Evolutionary conservation across 306 rosid genomes (phyloP), one percentile per base, ranked within the genome.

Genomic region (Medicago lupulina): DNA sequence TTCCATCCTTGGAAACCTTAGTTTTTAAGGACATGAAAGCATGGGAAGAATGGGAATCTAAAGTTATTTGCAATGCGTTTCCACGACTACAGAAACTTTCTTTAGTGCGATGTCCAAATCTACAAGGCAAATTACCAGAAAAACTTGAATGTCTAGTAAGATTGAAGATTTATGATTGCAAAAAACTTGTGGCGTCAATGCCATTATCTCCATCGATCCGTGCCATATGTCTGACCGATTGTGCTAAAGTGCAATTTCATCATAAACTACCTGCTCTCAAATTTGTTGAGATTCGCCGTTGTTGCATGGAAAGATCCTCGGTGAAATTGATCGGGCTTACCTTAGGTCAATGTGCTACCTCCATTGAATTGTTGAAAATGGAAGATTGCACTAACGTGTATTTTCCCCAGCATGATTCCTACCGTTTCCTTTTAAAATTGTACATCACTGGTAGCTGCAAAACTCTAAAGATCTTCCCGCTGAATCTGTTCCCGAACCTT

Each of bases 401-500:
- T 9, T 4, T 80, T n/a, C 65, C 79, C 0, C 10, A 67, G 8
- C 0, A 0, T 53, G 14, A 1, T 16, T 66, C 44, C 53, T 9
- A 67, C 39, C 47, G 8, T 39, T 67, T 49, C 57, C 79, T 80
- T 21, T 55, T 9, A 8, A 4, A 0, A 9, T 9, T 74, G 23
- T 0, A 0, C 4, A 57, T 73, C 15, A 1, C 1, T 0, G 3
- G 41, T 28, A 74, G 64, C 13, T 80, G 64, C 3, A 18, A 67
- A 13, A 46, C 79, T 54, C 23, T 80, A 4, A 38, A 1, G 19
- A 50, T 9, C 12, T 75, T 81, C 0, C 76, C 84, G 0, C 28
- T 81, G 3, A 1, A 77, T 53, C 34, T 72, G 3, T 51, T 81
- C 34, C 81, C 81, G 1, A 70, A 68, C 17, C 76, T 82, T 31